phyloP scores from a whole-genome alignment of 805 yeast species.

The Sporopachydermia quercuum region DNA sequence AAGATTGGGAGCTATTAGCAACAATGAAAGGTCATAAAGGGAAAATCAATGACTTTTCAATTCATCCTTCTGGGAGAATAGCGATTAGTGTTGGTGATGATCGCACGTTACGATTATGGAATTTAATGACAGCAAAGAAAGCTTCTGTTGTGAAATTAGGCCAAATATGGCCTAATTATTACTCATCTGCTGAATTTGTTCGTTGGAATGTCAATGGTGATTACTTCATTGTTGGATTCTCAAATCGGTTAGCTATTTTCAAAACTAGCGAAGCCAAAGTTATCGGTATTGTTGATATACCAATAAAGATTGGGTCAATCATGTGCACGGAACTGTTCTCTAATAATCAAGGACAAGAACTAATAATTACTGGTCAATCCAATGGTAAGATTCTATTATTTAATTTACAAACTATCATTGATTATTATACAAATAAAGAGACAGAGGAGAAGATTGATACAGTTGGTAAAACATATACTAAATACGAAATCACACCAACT shows the following conservation, averaged over 20 bases:
- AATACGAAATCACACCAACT: conserved; percentile 25
- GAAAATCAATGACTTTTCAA: conserved; percentile 70
- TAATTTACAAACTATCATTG: conserved; percentile 21
- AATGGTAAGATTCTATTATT: conserved; percentile 58
- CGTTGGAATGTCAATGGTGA: conserved; percentile 55
- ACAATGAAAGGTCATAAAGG: conserved; percentile 79
- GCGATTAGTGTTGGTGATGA: conserved; percentile 86
- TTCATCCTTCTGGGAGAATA: conserved; percentile 81
- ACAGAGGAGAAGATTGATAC: conserved; percentile 17
- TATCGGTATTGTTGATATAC: conserved; percentile 25
- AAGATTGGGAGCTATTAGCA: conserved; percentile 92
- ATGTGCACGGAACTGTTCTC: background rate
- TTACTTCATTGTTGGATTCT: conserved; percentile 60
- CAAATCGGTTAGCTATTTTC: conserved; percentile 50
- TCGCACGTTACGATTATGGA: conserved; percentile 79
- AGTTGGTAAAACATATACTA: conserved; percentile 9
- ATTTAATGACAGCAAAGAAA: conserved; percentile 88
- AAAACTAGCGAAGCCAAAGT: conserved; percentile 48
- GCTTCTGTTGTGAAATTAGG: conserved; percentile 60
- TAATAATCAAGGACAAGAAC: conserved; percentile 32
- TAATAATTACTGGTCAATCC: conserved; percentile 50
- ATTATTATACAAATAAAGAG: conserved; percentile 11
- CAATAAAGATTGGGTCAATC: background rate
- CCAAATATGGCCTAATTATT: background rate
- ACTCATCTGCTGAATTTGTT: conserved; percentile 16